Base-by-base conservation (phyloP, 2,329 filamentous ascomycete species). In the Aureobasidium sp. region DNA sequence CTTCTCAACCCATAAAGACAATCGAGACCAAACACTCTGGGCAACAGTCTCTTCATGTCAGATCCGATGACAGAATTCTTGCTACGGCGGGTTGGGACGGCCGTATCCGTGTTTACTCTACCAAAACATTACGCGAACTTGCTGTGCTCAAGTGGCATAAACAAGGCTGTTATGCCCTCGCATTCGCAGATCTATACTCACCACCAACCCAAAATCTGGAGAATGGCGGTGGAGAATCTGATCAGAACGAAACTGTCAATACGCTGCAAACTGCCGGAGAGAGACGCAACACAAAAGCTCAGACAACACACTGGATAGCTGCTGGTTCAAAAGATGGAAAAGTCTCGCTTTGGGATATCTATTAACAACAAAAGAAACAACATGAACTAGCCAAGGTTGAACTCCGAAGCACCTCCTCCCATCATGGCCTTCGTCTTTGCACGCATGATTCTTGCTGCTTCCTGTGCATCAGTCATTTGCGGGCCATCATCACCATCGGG, bases 81-180 rank as follows among this genome's bases (percentile, higher is more conserved):
- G 88, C 86, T 3, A 97, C 91, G 0, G 91, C 88, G 0, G 93
- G 93, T 3, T 98, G 93, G 93, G 93, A 98, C 67, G 79, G 82
- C 1, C 81, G 83, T 42, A 74, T 90, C 1, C 77, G 93, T 7
- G 83, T 97, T 1, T 98, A 97, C 68, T 86, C 85, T 3, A 71
- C 78, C 41, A 89, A 85, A 68, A 86, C 83, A 0, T 77, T 97
- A 75, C 87, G 85, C 63, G 90, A 97, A 68, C 70, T 97, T 10
- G 93, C 91, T 0, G 89, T 96, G 52, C 72, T 97, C 58, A 95
- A 94, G 69, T 97, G 91, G 91, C 93, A 97, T 69, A 83, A 85
- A 60, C 85, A 87, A 27, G 90, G 90, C 1, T 90, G 88, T 59
- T 96, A 93, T 70, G 80, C 88, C 3, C 78, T 88, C 16, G 84